A percentile compares a stretch with the other conserved stretches of the same genome.
phyloP scores from a whole-genome alignment of 257 asterid species.

The Scutellaria baicalensis region DNA sequence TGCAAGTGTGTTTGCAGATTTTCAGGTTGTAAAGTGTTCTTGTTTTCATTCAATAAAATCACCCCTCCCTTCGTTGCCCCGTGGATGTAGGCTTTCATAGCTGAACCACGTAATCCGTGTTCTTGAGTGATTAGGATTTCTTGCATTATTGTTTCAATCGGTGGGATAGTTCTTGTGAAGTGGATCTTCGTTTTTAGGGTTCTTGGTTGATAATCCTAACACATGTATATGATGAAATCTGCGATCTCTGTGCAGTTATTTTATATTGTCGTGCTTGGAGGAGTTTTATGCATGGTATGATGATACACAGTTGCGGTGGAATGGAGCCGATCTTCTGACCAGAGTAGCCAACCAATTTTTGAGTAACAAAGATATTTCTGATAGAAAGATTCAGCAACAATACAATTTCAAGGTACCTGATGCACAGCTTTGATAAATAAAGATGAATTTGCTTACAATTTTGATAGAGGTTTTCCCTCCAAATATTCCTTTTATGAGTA shows the following conservation, averaged over 20 bases:
- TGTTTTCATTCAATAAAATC: too few relatives aligned
- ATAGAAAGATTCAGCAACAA: constrained; percentile 28
- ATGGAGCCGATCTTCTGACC: constrained; percentile 84
- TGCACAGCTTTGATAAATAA: background rate
- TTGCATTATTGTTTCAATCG: too few relatives aligned
- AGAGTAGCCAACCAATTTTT: constrained; percentile 55
- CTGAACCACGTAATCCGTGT: too few relatives aligned
- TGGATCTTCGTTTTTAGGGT: too few relatives aligned
- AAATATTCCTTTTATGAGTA: background rate
- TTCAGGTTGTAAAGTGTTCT: too few relatives aligned
- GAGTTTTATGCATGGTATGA: constrained; percentile 91
- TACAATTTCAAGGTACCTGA: constrained; percentile 50
- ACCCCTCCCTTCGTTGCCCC: too few relatives aligned
- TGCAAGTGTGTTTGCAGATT: too few relatives aligned
- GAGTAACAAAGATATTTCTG: constrained; percentile 28
- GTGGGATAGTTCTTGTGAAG: too few relatives aligned
- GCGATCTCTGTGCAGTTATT: constrained; percentile 50
- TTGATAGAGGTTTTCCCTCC: background rate
- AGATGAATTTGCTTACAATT: background rate
- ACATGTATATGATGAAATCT: background rate
- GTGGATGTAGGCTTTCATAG: too few relatives aligned
- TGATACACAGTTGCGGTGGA: constrained; percentile 70
- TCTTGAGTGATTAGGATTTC: too few relatives aligned
- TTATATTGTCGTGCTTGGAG: constrained; percentile 67
- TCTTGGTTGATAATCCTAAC: too few relatives aligned